phyloP scores from a whole-genome alignment of 345 rosid species.

The Clausena lansium region DNA sequence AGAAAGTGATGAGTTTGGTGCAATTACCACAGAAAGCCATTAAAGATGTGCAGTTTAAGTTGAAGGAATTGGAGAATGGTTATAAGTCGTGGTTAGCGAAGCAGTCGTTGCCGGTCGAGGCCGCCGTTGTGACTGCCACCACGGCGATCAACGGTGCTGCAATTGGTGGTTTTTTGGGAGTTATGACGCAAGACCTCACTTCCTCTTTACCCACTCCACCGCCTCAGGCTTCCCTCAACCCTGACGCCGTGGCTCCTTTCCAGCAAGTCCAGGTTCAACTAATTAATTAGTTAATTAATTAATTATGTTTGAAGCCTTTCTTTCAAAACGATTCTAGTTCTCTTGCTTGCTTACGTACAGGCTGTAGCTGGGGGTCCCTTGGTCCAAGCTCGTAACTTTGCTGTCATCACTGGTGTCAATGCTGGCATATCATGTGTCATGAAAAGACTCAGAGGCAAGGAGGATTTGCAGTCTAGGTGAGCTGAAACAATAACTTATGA shows the following conservation, averaged over 20 bases:
- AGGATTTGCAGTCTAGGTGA: conserved; percentile 90
- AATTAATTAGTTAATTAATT: not conserved
- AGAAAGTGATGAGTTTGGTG: conserved; percentile 35
- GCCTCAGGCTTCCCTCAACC: conserved; percentile 52
- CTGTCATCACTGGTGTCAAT: conserved; percentile 89
- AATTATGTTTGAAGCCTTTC: too few species aligned
- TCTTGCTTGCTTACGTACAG: conserved; percentile 32
- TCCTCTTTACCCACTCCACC: conserved; percentile 41
- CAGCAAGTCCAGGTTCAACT: conserved; percentile 78
- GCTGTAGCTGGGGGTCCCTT: conserved; percentile 87
- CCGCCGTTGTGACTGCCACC: conserved; percentile 74
- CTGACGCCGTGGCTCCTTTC: conserved; percentile 82
- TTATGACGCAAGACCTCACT: conserved; percentile 57
- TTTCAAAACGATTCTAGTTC: not conserved
- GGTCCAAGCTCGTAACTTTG: conserved; percentile 95
- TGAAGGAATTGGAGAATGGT: conserved; percentile 58
- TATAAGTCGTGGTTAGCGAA: conserved; percentile 74
- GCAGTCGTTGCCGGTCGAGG: conserved; percentile 76
- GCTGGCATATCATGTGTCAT: conserved; percentile 82
- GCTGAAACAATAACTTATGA: not conserved
- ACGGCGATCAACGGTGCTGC: conserved; percentile 75
- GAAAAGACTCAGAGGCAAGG: conserved; percentile 93
- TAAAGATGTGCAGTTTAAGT: conserved; percentile 49
- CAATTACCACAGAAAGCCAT: conserved; percentile 57
- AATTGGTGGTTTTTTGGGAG: conserved; percentile 80